A percentile compares a stretch with the other conserved stretches of the same genome.
Conservation (phyloP, 2,329 filamentous ascomycete species). For the Lachnellula suecica region DNA sequence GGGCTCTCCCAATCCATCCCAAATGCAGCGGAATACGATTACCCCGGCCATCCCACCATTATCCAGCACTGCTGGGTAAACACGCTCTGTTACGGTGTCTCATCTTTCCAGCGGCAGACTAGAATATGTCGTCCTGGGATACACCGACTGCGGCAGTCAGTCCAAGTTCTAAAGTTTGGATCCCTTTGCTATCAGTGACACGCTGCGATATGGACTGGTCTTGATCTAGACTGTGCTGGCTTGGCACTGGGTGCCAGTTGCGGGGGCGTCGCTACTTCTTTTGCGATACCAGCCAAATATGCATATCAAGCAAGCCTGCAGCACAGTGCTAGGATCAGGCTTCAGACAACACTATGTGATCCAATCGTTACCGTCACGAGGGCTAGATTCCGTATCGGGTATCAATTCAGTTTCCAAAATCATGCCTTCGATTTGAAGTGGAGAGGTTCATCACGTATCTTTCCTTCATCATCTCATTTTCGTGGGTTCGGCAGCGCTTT, state of each 20-base stretch:
- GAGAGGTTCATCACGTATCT: not conserved
- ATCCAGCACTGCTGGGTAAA: not conserved
- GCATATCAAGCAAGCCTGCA: slow-evolving; percentile 19
- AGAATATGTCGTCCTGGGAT: not conserved
- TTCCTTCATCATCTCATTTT: not conserved
- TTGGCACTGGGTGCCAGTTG: slow-evolving; percentile 6
- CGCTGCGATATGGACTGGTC: not conserved
- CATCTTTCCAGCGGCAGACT: not conserved
- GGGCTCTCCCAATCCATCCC: slow-evolving; percentile 2
- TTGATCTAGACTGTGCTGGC: not conserved
- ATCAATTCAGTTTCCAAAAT: not conserved
- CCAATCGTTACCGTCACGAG: slow-evolving; percentile 23
- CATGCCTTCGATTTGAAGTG: not conserved
- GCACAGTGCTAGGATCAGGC: slow-evolving; percentile 13
- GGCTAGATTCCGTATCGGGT: slow-evolving; percentile 3
- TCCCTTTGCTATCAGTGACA: slow-evolving; percentile 1
- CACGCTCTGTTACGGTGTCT: not conserved
- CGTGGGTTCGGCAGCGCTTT: not conserved
- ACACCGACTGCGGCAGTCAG: not conserved
- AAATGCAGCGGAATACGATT: not conserved
- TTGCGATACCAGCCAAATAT: slow-evolving; percentile 15
- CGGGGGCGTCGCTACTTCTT: slow-evolving; percentile 5
- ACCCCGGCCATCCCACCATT: not conserved
- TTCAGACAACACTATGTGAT: slow-evolving; percentile 1
- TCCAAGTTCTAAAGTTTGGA: not conserved